Evolutionary conservation across 768 basidiomycete species (phyloP), one percentile per base, ranked within the genome.

Genomic region (Boletus bicolor): DNA sequence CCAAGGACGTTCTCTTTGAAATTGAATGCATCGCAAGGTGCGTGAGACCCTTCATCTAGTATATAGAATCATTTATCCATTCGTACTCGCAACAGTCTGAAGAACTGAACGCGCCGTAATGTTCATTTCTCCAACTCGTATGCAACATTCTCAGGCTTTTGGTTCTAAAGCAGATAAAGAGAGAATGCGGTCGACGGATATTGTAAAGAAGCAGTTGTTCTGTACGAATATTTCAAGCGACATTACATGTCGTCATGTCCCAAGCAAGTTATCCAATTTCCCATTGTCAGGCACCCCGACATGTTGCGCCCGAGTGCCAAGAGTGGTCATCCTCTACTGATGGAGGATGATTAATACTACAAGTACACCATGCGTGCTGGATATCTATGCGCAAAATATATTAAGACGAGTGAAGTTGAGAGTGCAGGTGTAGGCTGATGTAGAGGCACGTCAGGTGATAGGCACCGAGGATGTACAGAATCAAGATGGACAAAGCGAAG

Each of bases 1-100:
- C 96, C 10, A 91, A 87, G 70, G 91, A 93, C 65, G 95, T 92
- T 9, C 77, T 95, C 36, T 85, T 97, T 49, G 96, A 98, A 79
- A 82, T 98, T 53, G 96, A 98, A 73, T 86, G 83, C 57, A 88
- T 94, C 71, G 91, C 86, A 12, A 87, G 85, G 87, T 86, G 63
- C 51, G 82, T 62, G 9, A 21, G 2, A 19, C 11, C 21, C 3
- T 7, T 55, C 12, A 6, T 44, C 28, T 19, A 19, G 34, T 21
- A n/a, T 42, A 11, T 17, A 7, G 30, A 44, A 32, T 41, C 26
- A 1, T 52, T 52, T 8, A 15, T 30, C 14, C 36, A 59, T 19
- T 17, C 17, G 19, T n/a, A 2, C 7, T 35, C n/a, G 37, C 19
- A 3, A 28, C 43, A 69, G 68, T 44, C 45, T 67, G 34, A 64